phyloP scores from a whole-genome alignment of 106 monocot genomes.

The Dendrobium chrysotoxum region DNA sequence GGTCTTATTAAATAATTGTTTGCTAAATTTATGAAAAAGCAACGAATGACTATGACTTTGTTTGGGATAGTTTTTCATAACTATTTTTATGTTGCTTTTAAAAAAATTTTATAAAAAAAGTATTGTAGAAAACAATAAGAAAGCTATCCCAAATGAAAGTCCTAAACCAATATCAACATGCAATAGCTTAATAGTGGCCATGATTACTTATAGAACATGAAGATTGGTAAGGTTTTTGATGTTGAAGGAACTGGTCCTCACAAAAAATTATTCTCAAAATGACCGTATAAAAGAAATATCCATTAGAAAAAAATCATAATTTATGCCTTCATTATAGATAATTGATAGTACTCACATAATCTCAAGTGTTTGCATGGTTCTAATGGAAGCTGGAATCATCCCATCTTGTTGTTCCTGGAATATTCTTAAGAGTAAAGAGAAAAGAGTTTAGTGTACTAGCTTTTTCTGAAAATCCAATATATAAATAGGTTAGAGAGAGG shows the following conservation, averaged over 20 bases:
- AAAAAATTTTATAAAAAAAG: too few species aligned
- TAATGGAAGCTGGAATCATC: constrained; percentile 12
- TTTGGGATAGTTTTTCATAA: too few species aligned
- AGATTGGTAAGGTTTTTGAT: constrained; percentile 16
- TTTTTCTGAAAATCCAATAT: too few species aligned
- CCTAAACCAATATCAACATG: background rate
- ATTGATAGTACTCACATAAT: constrained; percentile 1
- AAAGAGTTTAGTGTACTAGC: too few species aligned
- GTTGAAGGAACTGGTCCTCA: constrained; percentile 15
- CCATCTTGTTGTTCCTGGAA: background rate
- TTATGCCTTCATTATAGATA: background rate
- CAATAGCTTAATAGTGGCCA: background rate
- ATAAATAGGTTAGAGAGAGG: too few species aligned
- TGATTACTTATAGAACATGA: constrained; percentile 10
- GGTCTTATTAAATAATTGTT: constrained; percentile 12
- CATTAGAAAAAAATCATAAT: background rate
- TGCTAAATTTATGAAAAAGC: constrained; percentile 7
- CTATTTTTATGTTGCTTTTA: too few species aligned
- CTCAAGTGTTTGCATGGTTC: constrained; percentile 6
- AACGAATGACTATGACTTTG: background rate
- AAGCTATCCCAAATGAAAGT: too few species aligned
- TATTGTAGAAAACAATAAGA: too few species aligned
- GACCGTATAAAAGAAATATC: background rate
- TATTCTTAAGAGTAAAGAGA: too few species aligned
- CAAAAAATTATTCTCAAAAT: constrained; percentile 12